These are phyloP conservation scores for Spathaspora passalidarum DNA, from an alignment of 805 yeast genomes.

Conservation along the genomic window DNA sequence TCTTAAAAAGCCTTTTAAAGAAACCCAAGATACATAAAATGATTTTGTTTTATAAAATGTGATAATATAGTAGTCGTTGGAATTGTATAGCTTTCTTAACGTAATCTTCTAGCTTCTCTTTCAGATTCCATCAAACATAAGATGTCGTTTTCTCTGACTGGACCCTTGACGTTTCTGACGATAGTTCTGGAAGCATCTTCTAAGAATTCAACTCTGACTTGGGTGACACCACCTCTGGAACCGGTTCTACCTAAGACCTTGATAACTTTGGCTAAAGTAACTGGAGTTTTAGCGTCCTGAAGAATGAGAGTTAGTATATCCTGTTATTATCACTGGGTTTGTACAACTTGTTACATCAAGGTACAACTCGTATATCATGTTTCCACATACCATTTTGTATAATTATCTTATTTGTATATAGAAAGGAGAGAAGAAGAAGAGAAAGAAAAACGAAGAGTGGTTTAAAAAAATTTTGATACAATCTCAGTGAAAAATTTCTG, in stretches of 20 bases:
- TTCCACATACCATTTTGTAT: conserved; percentile 1
- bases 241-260: conserved; percentile 99
- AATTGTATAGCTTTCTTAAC: conserved; percentile 4
- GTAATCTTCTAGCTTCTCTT: conserved; percentile 63
- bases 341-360: background rate
- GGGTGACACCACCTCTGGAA: conserved; percentile 93
- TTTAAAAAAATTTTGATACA: conserved; percentile 3
- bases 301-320: background rate
- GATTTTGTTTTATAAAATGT: background rate
- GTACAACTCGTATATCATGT: background rate
- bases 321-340: background rate
- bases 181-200: conserved; percentile 48
- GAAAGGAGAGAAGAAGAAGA: conserved; percentile 1
- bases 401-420: background rate
- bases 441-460: background rate
- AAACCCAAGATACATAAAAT: conserved; percentile 1
- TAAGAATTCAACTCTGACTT: conserved; percentile 48
- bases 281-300: conserved; percentile 64
- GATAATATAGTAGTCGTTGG: background rate
- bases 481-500: conserved; percentile 2
- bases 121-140: conserved; percentile 99
- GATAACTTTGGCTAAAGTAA: conserved; percentile 98
- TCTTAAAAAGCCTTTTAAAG: background rate
- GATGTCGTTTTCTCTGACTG: conserved; percentile 74
- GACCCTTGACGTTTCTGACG: conserved; percentile 50